Evolutionary conservation across 352 stramenopile species (phyloP).

Genomic region (Peronospora destructor): DNA sequence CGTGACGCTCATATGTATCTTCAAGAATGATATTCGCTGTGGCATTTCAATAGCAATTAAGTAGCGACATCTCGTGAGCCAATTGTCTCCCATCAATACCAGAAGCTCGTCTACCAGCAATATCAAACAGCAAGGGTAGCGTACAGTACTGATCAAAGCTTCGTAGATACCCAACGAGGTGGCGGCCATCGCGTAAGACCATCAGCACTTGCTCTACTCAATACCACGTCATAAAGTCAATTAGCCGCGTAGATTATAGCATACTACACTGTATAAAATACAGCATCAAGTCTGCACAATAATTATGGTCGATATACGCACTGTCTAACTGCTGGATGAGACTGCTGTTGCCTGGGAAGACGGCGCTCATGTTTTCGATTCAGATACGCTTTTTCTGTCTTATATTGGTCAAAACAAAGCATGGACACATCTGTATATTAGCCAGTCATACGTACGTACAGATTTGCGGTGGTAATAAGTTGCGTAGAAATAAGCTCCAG

Average conservation of each 20-base stretch:
- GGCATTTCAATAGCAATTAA: not conserved
- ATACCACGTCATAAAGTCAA: slow-evolving; percentile 6
- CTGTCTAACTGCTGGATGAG: slow-evolving; percentile 82
- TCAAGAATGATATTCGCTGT: slow-evolving; percentile 95
- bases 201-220: slow-evolving; percentile 82
- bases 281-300: not conserved
- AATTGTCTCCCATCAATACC: not conserved
- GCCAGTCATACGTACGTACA: slow-evolving; percentile 10
- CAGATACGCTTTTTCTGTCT: slow-evolving; percentile 21
- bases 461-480: slow-evolving; percentile 22
- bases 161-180: slow-evolving; percentile 89
- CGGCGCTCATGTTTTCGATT: slow-evolving; percentile 49
- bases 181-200: slow-evolving; percentile 92
- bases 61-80: slow-evolving; percentile 2
- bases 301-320: slow-evolving; percentile 24
- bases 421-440: not conserved
- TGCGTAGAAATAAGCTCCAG: slow-evolving; percentile 7
- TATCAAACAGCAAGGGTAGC: slow-evolving; percentile 9
- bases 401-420: slow-evolving; percentile 15
- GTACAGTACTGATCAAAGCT: slow-evolving; percentile 86
- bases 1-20: slow-evolving; percentile 90
- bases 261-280: slow-evolving; percentile 2
- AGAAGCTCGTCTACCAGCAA: not conserved
- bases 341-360: slow-evolving; percentile 76
- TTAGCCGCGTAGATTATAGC: not conserved